Evolutionary conservation across 306 rosid species (phyloP).

Genomic region (Quercus berberidifolia): DNA sequence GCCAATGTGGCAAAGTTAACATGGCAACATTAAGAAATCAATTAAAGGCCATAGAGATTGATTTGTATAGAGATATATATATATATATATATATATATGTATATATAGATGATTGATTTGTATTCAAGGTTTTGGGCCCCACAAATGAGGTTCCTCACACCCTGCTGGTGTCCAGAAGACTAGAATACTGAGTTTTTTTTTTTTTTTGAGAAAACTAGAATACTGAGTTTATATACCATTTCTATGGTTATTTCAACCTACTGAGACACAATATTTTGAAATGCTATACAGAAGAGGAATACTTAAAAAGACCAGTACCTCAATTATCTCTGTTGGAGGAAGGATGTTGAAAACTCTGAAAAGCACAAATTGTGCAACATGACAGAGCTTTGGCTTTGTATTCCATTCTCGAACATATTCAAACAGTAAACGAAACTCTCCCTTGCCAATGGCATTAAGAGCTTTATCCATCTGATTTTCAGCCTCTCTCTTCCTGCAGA

Average conservation of each 20-base stretch:
- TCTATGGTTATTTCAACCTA: neutral
- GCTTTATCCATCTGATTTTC: constrained; percentile 59
- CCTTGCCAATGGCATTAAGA: constrained; percentile 50
- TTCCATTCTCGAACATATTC: constrained; percentile 88
- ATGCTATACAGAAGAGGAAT: neutral
- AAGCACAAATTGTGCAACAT: constrained; percentile 82
- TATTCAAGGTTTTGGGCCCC: neutral
- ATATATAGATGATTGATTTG: neutral
- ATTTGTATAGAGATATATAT: too few relatives aligned
- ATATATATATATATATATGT: too few relatives aligned
- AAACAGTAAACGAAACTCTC: constrained; percentile 58
- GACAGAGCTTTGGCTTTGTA: constrained; percentile 81
- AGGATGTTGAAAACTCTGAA: constrained; percentile 66
- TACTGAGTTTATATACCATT: neutral
- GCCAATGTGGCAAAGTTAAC: too few relatives aligned
- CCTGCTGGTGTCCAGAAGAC: neutral
- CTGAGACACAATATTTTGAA: neutral
- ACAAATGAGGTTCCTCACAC: neutral
- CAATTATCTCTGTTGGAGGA: constrained; percentile 63
- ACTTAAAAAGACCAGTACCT: constrained; percentile 39
- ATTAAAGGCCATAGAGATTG: too few relatives aligned
- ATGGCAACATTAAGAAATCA: too few relatives aligned
- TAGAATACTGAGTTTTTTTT: neutral
- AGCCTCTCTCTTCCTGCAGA: constrained; percentile 59
- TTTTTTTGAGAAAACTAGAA: neutral